These are phyloP conservation scores for Fragaria ananassa DNA, from an alignment of 306 rosid species.

Conservation along the genomic window DNA sequence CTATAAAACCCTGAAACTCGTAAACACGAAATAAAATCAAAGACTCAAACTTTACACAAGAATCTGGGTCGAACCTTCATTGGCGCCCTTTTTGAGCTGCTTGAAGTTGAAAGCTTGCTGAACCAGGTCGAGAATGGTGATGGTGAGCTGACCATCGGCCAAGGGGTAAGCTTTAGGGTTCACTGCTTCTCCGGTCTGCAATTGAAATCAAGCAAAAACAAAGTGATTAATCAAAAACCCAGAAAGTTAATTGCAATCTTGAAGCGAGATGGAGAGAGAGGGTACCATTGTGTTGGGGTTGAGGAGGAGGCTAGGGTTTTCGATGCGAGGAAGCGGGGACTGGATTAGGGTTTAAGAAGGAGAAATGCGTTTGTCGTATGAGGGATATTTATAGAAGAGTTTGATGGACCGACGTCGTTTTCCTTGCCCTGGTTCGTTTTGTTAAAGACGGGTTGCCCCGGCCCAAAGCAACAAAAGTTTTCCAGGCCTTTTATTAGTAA, in stretches of 20 bases:
- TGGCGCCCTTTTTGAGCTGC: conserved; percentile 94
- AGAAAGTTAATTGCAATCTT: neutral
- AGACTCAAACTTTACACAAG: neutral
- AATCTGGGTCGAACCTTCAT: conserved; percentile 52
- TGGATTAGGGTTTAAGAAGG: conserved; percentile 33
- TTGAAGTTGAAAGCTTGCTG: conserved; percentile 89
- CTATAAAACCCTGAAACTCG: too few relatives aligned
- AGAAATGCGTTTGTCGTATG: neutral
- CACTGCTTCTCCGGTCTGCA: conserved; percentile 76
- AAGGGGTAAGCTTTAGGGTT: conserved; percentile 86
- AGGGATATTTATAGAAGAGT: neutral
- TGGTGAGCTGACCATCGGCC: conserved; percentile 74
- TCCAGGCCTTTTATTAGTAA: too few relatives aligned
- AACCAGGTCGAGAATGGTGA: conserved; percentile 78
- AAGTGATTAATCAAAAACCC: neutral
- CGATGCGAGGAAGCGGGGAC: neutral
- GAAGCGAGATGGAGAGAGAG: neutral
- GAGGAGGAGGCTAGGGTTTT: conserved; percentile 35
- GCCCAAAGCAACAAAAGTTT: neutral
- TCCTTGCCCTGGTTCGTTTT: neutral
- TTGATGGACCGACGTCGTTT: neutral
- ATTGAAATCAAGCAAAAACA: neutral
- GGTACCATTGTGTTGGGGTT: conserved; percentile 45
- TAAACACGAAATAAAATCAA: too few relatives aligned
- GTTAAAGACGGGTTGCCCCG: neutral